These are phyloP conservation scores for Acacia confusa DNA, from an alignment of 306 rosid species.

Conservation along the genomic window DNA sequence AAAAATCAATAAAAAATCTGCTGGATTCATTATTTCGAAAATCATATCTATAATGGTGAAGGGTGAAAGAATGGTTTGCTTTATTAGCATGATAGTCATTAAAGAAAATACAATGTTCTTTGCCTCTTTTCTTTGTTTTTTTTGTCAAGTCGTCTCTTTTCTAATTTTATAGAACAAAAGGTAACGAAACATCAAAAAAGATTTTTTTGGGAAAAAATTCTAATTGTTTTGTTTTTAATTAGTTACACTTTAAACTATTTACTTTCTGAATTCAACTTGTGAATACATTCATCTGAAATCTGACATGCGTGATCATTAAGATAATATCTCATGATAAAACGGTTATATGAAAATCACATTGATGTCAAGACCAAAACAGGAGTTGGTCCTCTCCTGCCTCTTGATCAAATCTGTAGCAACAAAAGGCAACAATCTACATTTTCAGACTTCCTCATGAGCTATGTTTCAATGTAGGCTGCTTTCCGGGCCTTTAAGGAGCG, in stretches of 20 bases:
- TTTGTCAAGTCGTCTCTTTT: too few species aligned
- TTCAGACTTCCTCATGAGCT: neutral
- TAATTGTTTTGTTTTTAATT: too few species aligned
- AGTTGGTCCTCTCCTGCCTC: neutral
- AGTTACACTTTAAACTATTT: neutral
- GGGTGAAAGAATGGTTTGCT: too few species aligned
- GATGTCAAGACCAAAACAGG: neutral
- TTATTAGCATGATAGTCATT: too few species aligned
- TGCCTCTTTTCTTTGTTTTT: too few species aligned
- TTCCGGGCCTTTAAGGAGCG: constrained; percentile 77
- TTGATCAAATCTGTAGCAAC: neutral
- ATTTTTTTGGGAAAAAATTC: too few species aligned
- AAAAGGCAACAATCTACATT: neutral
- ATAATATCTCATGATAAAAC: neutral
- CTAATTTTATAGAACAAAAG: too few species aligned
- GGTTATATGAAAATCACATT: neutral
- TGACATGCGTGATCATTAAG: neutral
- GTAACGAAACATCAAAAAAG: too few species aligned
- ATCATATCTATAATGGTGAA: too few species aligned
- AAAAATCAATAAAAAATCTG: too few species aligned
- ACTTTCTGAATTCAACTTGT: neutral
- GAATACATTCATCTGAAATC: neutral
- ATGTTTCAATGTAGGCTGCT: constrained; percentile 68
- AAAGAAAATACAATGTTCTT: too few species aligned
- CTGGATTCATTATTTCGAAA: too few species aligned